A percentile compares a stretch with the other conserved stretches of the same genome.
phyloP scores from a whole-genome alignment of 1,284 basidiomycete genomes.

The Cryptococcus hybrid region DNA sequence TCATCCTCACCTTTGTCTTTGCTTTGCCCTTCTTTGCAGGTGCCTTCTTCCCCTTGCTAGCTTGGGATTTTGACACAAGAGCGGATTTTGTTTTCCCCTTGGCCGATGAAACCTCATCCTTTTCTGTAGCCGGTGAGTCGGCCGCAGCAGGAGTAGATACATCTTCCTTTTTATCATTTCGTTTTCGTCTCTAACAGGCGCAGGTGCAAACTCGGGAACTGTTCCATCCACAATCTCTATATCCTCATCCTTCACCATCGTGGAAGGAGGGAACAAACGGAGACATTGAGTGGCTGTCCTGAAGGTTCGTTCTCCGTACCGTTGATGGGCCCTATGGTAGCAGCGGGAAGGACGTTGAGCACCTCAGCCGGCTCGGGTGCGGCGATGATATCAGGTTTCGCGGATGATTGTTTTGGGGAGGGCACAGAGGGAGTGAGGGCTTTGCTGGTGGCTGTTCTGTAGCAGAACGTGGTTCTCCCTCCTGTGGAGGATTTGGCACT shows the following conservation, averaged over 20 bases:
- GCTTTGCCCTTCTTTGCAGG: conserved; percentile 13
- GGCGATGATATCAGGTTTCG: background rate
- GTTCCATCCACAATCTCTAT: background rate
- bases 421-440: no score
- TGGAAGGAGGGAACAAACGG: background rate
- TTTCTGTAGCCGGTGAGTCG: no score
- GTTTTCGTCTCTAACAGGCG: no score
- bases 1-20: conserved; percentile 18
- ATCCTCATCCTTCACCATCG: background rate
- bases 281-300: background rate
- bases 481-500: no score
- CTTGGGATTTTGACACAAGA: background rate
- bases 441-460: no score
- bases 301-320: background rate
- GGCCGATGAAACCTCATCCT: background rate
- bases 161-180: no score
- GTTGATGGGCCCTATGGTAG: background rate
- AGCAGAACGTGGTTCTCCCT: no score
- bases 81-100: background rate
- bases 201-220: no score
- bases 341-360: background rate
- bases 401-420: no score
- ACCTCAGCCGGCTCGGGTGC: no score
- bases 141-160: no score
- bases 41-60: conserved; percentile 9